Percentiles rank a stretch among this genome's conserved stretches.
phyloP scores from a whole-genome alignment of 192 early-diverging fungal species.

The Entophlyctis luteolus region DNA sequence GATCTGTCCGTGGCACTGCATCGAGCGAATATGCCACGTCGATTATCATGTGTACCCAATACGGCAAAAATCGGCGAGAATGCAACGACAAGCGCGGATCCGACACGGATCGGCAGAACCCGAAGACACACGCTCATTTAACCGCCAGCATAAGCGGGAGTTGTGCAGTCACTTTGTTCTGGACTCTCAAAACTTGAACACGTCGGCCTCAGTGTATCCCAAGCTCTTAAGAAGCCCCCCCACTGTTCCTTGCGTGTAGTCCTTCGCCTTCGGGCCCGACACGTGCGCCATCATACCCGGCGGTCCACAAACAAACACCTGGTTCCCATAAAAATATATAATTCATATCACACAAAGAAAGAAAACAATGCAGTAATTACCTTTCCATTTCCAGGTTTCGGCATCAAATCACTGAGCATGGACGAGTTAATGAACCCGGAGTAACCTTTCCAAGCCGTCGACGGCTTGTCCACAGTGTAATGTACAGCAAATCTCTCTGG shows the following conservation, averaged over 20 bases:
- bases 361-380: neutral
- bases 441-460: constrained; percentile 63
- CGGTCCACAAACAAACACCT: constrained; percentile 61
- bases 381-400: constrained; percentile 51
- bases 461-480: constrained; percentile 62
- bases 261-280: constrained; percentile 75
- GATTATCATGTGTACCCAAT: too few species aligned
- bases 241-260: constrained; percentile 56
- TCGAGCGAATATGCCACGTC: too few species aligned
- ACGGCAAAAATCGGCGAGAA: too few species aligned
- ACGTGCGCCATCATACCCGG: constrained; percentile 62
- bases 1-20: too few species aligned
- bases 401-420: constrained; percentile 66
- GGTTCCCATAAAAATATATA: too few species aligned
- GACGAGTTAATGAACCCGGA: constrained; percentile 72
- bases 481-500: constrained; percentile 63
- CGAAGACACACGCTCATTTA: too few species aligned
- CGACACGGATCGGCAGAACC: too few species aligned
- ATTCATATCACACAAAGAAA: too few species aligned
- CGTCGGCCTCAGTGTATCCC: constrained; percentile 33
- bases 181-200: constrained; percentile 18
- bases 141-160: too few species aligned
- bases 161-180: too few species aligned
- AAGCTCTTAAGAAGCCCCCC: constrained; percentile 45
- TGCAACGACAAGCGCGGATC: too few species aligned